phyloP scores from a whole-genome alignment of 2,329 filamentous ascomycete species.

The Fusarium falciforme region DNA sequence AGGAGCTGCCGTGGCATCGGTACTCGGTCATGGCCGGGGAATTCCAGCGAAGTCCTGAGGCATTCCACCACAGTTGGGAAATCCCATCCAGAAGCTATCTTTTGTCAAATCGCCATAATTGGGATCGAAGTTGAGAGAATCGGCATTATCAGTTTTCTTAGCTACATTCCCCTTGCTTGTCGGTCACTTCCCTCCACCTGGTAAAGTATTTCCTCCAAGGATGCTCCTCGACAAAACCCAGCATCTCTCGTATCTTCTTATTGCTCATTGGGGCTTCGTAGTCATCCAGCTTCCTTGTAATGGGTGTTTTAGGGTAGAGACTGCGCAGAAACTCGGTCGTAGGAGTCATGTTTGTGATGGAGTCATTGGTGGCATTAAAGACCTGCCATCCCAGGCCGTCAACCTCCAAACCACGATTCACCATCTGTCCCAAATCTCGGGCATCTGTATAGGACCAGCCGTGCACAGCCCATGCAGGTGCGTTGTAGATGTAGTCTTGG shows the following conservation, averaged over 20 bases:
- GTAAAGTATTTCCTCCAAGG: background rate
- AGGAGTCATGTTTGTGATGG: background rate
- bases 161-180: no score
- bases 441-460: background rate
- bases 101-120: no score
- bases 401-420: background rate
- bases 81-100: no score
- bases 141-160: no score
- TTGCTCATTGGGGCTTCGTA: background rate
- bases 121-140: no score
- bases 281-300: background rate
- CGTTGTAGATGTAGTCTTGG: background rate
- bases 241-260: background rate
- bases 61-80: no score
- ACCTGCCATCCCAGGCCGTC: background rate
- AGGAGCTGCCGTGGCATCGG: no score
- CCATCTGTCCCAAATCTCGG: background rate
- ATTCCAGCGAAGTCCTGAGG: no score
- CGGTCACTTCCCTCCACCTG: background rate
- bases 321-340: background rate
- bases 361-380: background rate
- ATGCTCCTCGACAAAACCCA: background rate
- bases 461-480: background rate
- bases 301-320: background rate
- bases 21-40: no score